Evolutionary conservation across 441 rosid species (phyloP).

Genomic region (Adansonia grandidieri): DNA sequence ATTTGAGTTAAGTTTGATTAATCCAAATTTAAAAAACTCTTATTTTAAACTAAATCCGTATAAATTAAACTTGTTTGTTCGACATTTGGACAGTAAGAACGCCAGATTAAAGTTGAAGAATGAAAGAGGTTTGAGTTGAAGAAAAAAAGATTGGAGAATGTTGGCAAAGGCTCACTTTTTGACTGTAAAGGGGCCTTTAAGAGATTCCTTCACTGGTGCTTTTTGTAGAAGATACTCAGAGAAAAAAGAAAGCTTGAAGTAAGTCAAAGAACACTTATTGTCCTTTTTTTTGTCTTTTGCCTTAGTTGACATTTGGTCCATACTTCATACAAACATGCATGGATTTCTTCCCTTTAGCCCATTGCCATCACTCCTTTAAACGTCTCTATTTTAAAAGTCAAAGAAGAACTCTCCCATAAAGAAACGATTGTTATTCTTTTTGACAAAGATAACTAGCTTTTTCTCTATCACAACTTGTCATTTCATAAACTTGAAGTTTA

Average conservation of each 20-base stretch:
- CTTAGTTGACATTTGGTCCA: slow-evolving; percentile 23
- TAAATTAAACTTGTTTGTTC: too few relatives aligned
- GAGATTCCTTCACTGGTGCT: slow-evolving; percentile 19
- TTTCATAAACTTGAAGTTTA: not conserved
- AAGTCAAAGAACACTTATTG: not conserved
- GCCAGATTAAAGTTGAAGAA: too few relatives aligned
- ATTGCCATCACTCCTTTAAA: not conserved
- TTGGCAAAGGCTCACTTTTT: slow-evolving; percentile 34
- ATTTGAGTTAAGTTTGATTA: too few relatives aligned
- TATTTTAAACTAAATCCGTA: too few relatives aligned
- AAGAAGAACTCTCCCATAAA: not conserved
- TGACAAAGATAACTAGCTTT: not conserved
- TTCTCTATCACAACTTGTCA: not conserved
- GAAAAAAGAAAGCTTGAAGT: not conserved
- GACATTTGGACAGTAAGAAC: too few relatives aligned
- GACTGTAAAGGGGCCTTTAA: slow-evolving; percentile 18
- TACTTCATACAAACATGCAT: not conserved
- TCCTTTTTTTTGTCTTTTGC: not conserved
- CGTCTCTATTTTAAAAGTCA: slow-evolving; percentile 21
- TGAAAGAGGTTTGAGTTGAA: slow-evolving; percentile 24
- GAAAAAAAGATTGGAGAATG: slow-evolving; percentile 18
- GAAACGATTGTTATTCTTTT: not conserved
- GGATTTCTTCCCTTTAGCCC: too few relatives aligned
- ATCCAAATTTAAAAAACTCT: too few relatives aligned
- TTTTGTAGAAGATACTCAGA: slow-evolving; percentile 26